These are phyloP conservation scores for Leccinum broughii DNA, from an alignment of 768 basidiomycete species.

Conservation along the genomic window DNA sequence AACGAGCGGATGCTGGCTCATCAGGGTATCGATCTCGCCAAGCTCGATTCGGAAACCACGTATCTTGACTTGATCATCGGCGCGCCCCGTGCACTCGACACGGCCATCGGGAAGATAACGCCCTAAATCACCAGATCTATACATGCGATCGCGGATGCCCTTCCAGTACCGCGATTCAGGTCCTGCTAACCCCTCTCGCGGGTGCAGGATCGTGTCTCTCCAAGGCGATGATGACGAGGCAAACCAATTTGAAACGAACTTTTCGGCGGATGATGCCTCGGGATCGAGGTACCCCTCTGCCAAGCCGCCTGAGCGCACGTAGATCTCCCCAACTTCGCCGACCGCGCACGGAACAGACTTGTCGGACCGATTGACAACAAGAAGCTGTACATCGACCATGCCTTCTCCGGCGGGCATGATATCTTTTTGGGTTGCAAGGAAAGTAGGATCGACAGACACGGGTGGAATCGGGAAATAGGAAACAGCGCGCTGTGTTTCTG, in stretches of 20 bases:
- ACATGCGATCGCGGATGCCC: conserved; percentile 96
- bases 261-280: conserved; percentile 81
- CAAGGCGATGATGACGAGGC: conserved; percentile 45
- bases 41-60: conserved; percentile 98
- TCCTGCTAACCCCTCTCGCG: conserved; percentile 53
- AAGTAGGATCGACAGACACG: conserved; percentile 79
- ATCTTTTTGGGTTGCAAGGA: conserved; percentile 93
- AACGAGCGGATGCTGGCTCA: conserved; percentile 89
- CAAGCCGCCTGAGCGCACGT: conserved; percentile 93
- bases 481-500: conserved; percentile 98
- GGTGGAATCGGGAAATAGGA: conserved; percentile 95
- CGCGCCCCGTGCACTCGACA: conserved; percentile 96
- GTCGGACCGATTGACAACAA: conserved; percentile 92
- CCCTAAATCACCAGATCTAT: conserved; percentile 94
- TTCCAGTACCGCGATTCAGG: conserved; percentile 87
- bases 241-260: conserved; percentile 97
- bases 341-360: conserved; percentile 84
- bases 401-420: conserved; percentile 97
- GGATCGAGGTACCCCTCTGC: conserved; percentile 93
- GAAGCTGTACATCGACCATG: conserved; percentile 96
- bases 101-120: conserved; percentile 89
- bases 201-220: conserved; percentile 73
- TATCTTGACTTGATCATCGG: conserved; percentile 99
- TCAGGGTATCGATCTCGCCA: conserved; percentile 95
- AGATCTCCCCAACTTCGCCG: conserved; percentile 98